Evolutionary conservation across 2,329 filamentous ascomycete genomes (phyloP).

Genomic region (Tolypocladium sp.): DNA sequence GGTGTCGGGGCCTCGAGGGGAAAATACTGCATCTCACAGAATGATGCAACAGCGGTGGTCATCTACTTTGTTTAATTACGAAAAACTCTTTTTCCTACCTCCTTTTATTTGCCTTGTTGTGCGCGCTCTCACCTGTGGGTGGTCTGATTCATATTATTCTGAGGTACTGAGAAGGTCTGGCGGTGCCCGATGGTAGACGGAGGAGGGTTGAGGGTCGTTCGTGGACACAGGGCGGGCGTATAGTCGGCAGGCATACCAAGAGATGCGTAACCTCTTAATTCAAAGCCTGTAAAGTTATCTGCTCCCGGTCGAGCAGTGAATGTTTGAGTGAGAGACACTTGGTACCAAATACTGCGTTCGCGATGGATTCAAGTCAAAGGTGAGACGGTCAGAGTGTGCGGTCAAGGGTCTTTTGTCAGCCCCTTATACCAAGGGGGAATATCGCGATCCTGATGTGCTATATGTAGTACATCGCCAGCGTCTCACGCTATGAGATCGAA

Average conservation of each 20-base stretch:
- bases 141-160: not conserved
- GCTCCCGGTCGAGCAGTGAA: not conserved
- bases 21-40: conserved; percentile 21
- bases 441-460: not conserved
- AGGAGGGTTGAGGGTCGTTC: not conserved
- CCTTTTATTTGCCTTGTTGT: not conserved
- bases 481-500: not conserved
- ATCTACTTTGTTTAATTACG: conserved; percentile 46
- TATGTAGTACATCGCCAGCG: not conserved
- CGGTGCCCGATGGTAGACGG: not conserved
- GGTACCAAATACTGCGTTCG: not conserved
- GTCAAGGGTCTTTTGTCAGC: not conserved
- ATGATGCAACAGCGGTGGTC: conserved; percentile 27
- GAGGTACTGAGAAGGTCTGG: not conserved
- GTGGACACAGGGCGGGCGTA: not conserved
- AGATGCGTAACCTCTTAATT: not conserved
- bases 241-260: not conserved
- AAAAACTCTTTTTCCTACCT: conserved; percentile 16
- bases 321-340: not conserved
- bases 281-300: not conserved
- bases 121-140: not conserved
- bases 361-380: not conserved
- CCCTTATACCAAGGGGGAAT: not conserved
- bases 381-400: not conserved
- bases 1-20: conserved; percentile 7